Base-by-base conservation (phyloP, 495 filamentous ascomycete genomes). In the Neurospora sp. region DNA sequence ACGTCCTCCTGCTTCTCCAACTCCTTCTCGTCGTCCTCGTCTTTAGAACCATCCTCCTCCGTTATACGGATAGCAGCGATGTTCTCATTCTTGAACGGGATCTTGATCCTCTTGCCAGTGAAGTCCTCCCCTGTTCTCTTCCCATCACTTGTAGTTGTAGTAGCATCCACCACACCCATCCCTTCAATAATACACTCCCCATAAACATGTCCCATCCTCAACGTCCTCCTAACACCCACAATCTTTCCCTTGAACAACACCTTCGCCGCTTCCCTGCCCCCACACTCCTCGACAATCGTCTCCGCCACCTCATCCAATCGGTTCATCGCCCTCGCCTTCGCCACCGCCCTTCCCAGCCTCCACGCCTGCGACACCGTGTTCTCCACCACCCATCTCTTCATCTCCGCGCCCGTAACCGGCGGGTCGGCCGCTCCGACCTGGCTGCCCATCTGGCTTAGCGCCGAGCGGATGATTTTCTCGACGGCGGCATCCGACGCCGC, bases 61-160 rank as follows among this genome's bases (percentile, higher is more conserved):
- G 78, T 69, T 69, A 82, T 74, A 81, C 82, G 72, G 62, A 84
- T 83, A 6, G 86, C 88, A 19, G 85, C 82, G 21, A 90, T 88
- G 76, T 90, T 91, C 76, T 91, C 89, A 77, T 90, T 90, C 81
- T 90, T 89, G 80, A 90, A 90, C 1, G 88, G 88, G 43, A 90
- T 87, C 69, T 87, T 86, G 69, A 90, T 76, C 36, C 74, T 79
- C 15, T 19, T 62, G 7, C 84, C 83, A 36, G 74, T 72, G 72
- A 79, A 84, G 42, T 76, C 73, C 42, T 74, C 75, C 13, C 34
- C 11, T 19, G 15, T 34, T 34, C 7, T 17, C 28, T 3, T 19
- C 54, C 15, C 54, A 34, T 15, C 28, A 34, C 3, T 8, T 34
- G 15, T 31, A 8, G 24, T 4, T 2, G 11, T 7, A 62, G 54